Conservation (phyloP, 768 basidiomycete species). For the Trametes coccinea region DNA sequence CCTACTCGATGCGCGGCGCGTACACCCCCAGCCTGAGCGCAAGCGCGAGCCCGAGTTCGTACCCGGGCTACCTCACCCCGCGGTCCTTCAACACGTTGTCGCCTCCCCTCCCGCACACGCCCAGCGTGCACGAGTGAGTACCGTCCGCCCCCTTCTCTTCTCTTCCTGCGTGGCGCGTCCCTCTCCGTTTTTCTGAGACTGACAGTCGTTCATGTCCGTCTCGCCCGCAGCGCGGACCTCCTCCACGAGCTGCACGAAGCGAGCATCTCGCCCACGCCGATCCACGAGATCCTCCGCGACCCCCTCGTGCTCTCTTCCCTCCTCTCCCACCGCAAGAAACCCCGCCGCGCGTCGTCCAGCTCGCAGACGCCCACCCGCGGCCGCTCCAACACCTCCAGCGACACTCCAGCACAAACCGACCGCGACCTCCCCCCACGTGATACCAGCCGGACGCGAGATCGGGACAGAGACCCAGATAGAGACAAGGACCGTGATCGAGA, state of each 20-base stretch:
- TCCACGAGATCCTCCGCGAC: conserved; percentile 46
- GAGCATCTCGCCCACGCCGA: conserved; percentile 45
- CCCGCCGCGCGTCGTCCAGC: conserved; percentile 38
- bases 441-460: not conserved
- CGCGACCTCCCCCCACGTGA: not conserved
- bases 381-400: conserved; percentile 32
- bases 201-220: not conserved
- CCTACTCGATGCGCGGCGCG: conserved; percentile 4
- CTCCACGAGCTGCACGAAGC: conserved; percentile 40
- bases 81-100: conserved; percentile 20
- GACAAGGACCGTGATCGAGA: not conserved
- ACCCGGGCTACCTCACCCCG: conserved; percentile 17
- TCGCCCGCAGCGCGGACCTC: conserved; percentile 18
- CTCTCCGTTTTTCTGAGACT: too few species aligned
- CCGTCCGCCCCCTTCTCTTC: not conserved
- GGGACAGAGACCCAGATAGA: not conserved
- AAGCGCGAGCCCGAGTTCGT: not conserved
- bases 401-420: not conserved
- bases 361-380: conserved; percentile 28
- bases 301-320: conserved; percentile 40
- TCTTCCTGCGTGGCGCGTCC: too few species aligned
- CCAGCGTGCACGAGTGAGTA: conserved; percentile 20
- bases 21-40: conserved; percentile 6
- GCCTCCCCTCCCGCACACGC: conserved; percentile 19
- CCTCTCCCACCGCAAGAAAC: conserved; percentile 36